Evolutionary conservation across 164 flowering plant genomes (phyloP).

Genomic region (Aristolochia contorta): DNA sequence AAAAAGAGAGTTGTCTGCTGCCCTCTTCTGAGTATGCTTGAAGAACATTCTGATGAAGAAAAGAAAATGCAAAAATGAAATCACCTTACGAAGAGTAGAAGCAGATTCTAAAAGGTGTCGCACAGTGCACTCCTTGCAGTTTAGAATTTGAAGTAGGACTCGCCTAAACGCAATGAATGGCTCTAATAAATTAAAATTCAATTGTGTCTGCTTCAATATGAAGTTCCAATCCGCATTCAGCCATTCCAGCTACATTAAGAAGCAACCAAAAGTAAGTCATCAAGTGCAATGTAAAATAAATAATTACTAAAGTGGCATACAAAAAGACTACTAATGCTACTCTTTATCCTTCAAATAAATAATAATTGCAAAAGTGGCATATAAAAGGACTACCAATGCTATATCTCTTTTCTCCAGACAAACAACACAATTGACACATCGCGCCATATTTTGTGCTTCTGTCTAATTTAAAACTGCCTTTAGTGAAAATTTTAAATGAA

Average conservation of each 20-base stretch:
- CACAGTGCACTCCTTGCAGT: constrained; percentile 41
- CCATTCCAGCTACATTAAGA: constrained; percentile 44
- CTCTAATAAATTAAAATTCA: constrained; percentile 79
- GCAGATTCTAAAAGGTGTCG: constrained; percentile 82
- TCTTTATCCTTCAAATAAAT: too few relatives aligned
- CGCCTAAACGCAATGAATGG: constrained; percentile 89
- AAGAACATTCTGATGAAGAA: background rate
- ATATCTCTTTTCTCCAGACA: too few relatives aligned
- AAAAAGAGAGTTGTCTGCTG: background rate
- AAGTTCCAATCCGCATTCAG: constrained; percentile 65
- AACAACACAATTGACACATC: too few relatives aligned
- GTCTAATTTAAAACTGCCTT: too few relatives aligned
- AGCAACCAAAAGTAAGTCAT: constrained; percentile 5
- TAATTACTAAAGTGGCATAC: too few relatives aligned
- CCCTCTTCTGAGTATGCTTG: background rate
- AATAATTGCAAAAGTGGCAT: too few relatives aligned
- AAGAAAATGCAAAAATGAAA: background rate
- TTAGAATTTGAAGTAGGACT: constrained; percentile 70
- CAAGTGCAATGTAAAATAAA: too few relatives aligned
- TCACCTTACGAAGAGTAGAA: constrained; percentile 88
- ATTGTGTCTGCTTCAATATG: constrained; percentile 52
- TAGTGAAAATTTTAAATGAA: too few relatives aligned
- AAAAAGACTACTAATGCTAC: too few relatives aligned
- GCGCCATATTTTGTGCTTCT: too few relatives aligned
- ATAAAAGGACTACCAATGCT: too few relatives aligned